Evolutionary conservation across 139 green algal species (phyloP), one percentile per base, ranked within the genome.

Genomic region (Tetradesmus lagerheimii): DNA sequence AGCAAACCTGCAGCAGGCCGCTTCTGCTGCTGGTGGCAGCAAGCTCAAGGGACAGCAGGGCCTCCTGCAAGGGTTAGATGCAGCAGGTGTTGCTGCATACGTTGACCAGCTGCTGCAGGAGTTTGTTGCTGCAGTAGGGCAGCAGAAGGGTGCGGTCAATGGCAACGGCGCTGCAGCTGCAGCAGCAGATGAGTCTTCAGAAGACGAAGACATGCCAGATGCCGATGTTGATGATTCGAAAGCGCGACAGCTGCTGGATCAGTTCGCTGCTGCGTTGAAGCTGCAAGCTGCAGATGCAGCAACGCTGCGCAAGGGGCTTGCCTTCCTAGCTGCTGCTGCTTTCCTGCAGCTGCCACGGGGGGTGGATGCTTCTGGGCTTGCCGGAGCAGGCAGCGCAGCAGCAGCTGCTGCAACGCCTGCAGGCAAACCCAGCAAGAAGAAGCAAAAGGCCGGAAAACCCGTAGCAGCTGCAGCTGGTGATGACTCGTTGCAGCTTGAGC

Each of bases 281-380:
- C 90, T 96, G 75, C 91, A 90, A 0, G 85, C 82, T 0, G 91
- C 90, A 1, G 80, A 83, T 0, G 82, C 75, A 0, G 74, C 3
- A 82, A 90, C 76, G 88, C 83, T 81, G 37, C 47, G 1, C 27
- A 45, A 31, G 12, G 91, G 93, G 25, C 85, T 96, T 14, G 87
- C 75, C 27, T 97, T 97, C 87, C 92, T 97, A 29, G 94, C 93
- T 2, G 67, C 92, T 45, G 90, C 94, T 25, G 95, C 94, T 0
- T 94, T 96, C 37, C 93, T 95, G n/a, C 45, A 80, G 38, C 80
- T 95, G 4, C 57, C 50, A 5, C 27, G 23, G n/a, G 35, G 74
- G n/a, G 0, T 76, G 3, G 75, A 87, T 67, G 41, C 23, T 18
- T 50, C 82, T 25, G 37, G 25, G 16, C 57, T 87, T 64, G 45